Base-by-base conservation (phyloP, 352 stramenopile genomes). In the Phytophthora tentaculata region DNA sequence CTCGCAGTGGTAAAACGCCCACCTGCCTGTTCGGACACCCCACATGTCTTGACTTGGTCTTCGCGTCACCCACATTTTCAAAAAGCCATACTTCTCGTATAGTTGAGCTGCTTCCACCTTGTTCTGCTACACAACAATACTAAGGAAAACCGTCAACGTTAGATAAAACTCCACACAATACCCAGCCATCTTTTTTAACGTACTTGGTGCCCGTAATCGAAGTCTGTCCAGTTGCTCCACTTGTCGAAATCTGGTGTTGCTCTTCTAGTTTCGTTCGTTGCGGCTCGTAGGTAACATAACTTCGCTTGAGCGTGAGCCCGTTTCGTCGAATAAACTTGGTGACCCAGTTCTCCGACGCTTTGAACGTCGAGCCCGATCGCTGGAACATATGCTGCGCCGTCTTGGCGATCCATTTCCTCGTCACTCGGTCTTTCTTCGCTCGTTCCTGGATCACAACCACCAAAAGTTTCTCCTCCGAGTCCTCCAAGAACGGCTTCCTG, bases 361-460 rank as follows among this genome's bases (percentile, higher is more conserved):
- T 92, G 54, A 94, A 94, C 20, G 64, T 84, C 59, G 75, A 67
- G 56, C 88, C 80, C 12, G 83, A 86, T 64, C 83, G 81, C 68
- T 91, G 83, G 65, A 94, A 94, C 83, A 94, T 92, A 69, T 92
- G 85, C 75, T 92, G 83, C 62, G 85, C 85, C 24, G 85, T 92
- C 71, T 88, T 90, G 71, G 86, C 83, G 67, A 94, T 94, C 86
- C 86, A 94, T 67, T 94, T 91, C 54, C 84, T 77, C 19, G 86
- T 92, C 56, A 94, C 86, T 28, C 79, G 78, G 61, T 92, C 86
- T 56, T 92, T 92, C 64, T 94, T 92, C 14, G 81, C 81, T 48
- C 80, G 80, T 61, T 92, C 80, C 66, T 91, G 79, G 50, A 94
- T 94, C 39, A 91, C 77, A 13, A 90, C 74, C 19, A 92, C 86